Base-by-base conservation (phyloP, 768 basidiomycete species). In the Boletus rubropictus region DNA sequence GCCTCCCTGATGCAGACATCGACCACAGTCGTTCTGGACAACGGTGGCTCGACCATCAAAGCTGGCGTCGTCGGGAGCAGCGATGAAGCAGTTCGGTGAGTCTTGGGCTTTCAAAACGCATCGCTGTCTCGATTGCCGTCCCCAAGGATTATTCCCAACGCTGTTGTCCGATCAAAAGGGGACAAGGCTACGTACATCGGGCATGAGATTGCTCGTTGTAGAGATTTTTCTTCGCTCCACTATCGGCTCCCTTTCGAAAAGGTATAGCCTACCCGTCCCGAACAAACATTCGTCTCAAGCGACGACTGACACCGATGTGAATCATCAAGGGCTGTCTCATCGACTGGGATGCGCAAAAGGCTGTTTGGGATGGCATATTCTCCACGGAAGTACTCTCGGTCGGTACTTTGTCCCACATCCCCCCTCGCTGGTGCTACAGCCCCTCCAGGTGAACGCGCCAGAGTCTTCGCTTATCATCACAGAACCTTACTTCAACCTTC, bases 331-430 rank as follows among this genome's bases (percentile, higher is more conserved):
- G 94, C 22, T 90, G 86, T 66, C 72, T 95, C 14, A 84, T 89
- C 24, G 92, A 95, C 60, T 98, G 94, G 94, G 93, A 96, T 53
- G 86, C 86, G 3, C 82, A 98, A 66, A 95, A 95, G 65, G 85
- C 86, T 15, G 75, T 98, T 5, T 97, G 93, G 93, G 94, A 97
- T 54, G 82, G 86, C 10, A 59, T 95, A 20, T 91, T 96, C 66
- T 86, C 86, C 18, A 75, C 77, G 35, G 76, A 84, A 47, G 78
- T 76, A 39, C 71, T 89, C 46, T 78, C 78, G 51, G 89, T 87
- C 64, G 61, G 72, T 62, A 15, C 27, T 36, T 39, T 36, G 24
- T 36, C 15, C 21, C 14, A 4, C n/a, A 25, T 25, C 28, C 33
- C 24, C 37, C 34, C 47, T 54, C 34, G 45, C 22, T 12, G 43